Conservation (phyloP, 129 eudicot species). For the Helichrysum umbraculigerum region DNA sequence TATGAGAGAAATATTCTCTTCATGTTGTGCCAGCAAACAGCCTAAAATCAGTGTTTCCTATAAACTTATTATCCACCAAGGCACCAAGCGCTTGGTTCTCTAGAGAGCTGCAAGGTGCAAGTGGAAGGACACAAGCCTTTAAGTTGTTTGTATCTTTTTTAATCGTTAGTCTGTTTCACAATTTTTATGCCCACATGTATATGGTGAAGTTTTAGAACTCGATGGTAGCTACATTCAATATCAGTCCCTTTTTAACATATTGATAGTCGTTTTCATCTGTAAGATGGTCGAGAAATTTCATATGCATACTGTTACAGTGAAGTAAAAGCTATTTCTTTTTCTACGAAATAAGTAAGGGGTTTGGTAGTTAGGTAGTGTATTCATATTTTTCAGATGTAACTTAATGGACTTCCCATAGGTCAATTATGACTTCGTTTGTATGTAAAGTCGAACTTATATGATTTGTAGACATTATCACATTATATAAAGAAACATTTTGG, state of each 20-base stretch:
- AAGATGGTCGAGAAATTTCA: constrained; percentile 14
- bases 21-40: too few species aligned
- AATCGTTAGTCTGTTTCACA: background rate
- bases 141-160: too few species aligned
- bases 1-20: too few species aligned
- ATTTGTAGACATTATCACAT: background rate
- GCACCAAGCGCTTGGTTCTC: too few species aligned
- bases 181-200: background rate
- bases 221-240: background rate
- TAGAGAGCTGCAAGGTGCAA: too few species aligned
- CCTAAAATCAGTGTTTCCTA: too few species aligned
- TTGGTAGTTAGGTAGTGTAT: background rate
- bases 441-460: background rate
- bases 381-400: background rate
- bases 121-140: too few species aligned
- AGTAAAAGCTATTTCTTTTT: background rate
- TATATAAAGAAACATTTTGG: background rate
- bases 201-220: background rate
- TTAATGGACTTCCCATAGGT: background rate
- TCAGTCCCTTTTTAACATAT: background rate
- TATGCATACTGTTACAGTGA: constrained; percentile 10
- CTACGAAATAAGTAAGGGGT: background rate
- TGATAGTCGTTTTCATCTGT: background rate
- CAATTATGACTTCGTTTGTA: background rate
- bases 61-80: too few species aligned